Base-by-base conservation (phyloP, 2,329 filamentous ascomycete species). In the Domatiomyces catenatus region DNA sequence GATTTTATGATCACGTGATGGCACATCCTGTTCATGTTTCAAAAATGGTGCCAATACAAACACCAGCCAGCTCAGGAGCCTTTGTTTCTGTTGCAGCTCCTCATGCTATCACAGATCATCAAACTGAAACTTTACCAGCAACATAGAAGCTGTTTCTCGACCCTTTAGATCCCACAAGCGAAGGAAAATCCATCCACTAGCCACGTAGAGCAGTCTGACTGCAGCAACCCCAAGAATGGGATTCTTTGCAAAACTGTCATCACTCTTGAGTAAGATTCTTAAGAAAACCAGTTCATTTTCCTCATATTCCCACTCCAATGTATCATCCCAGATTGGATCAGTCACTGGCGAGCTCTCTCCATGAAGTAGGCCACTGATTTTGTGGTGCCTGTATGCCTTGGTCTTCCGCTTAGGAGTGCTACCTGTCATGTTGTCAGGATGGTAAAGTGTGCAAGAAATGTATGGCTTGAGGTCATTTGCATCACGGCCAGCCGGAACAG, bases 201-300 rank as follows among this genome's bases (percentile, higher is more conserved):
- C 24, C 7, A 56, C 55, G 19, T 58, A 58, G n/a, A 51, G n/a
- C n/a, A 59, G 18, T 39, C 56, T 45, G 28, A 58, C 58, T 8
- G 56, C 53, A 17, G 48, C 43, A n/a, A 59, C 56, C 12, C 53
- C 56, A 28, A 57, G 50, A 12, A 57, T 55, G 1, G 56, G 58
- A 39, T 59, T 58, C 17, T 47, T 53, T 1, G 55, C 53, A 51
- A 56, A 59, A n/a, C 48, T 47, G 28, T 59, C 58, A 42, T 59
- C 58, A 32, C 55, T 57, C 52, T 59, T 59, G 48, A 58, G 54
- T 32, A 59, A 47, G 47, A 59, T 52, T 4, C 58, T 50, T 12
- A 59, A 42, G 42, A 58, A 58, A n/a, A 54, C 51, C 45, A 59
- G 28, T 39, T 58, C 58, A 47, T 57, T 56, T 24, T 59, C 56